Evolutionary conservation across 306 rosid species (phyloP), one percentile per base, ranked within the genome.

Genomic region (Trifolium subterraneum): DNA sequence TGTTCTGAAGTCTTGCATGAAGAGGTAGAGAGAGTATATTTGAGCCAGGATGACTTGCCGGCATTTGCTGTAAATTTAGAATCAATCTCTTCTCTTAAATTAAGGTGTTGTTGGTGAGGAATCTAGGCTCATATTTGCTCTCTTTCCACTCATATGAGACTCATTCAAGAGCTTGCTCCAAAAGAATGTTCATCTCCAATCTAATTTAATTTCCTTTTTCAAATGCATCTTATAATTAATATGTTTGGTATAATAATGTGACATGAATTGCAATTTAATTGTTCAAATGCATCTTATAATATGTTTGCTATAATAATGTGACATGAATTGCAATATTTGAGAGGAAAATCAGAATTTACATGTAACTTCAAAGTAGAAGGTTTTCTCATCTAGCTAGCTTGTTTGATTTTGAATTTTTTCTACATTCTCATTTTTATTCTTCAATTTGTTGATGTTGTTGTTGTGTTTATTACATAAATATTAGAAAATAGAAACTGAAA

Each of bases 41-140:
- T 79, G 88, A 85, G 88, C 84, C 88, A 76, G 86, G 83, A 85
- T 85, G 88, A 82, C 86, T 85, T 85, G 87, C 80, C 82, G 87
- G 71, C 84, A 23, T 51, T 13, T 18, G 19, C 80, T 66, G 9
- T 27, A 12, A 60, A 29, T 60, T 0, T 25, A 58, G 55, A 48
- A 48, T 7, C 19, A 8, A 51, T 66, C 22, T 4, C 18, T 31
- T 62, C 68, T 60, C 69, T 6, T 20, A 48, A 8, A 29, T 16
- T 1, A 7, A 47, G 70, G 54, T 38, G 27, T 77, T 78, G 86
- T 18, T 36, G 83, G 87, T 14, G 54, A 77, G 73, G 14, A 20
- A 10, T 83, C 78, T 39, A 2, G 64, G 78, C 77, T 78, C 85
- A 80, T 1, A 3, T 67, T 68, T 78, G 73, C 68, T 83, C 76